These are phyloP conservation scores for Blastocystis sp. DNA, from an alignment of 352 stramenopile species.

Conservation along the genomic window DNA sequence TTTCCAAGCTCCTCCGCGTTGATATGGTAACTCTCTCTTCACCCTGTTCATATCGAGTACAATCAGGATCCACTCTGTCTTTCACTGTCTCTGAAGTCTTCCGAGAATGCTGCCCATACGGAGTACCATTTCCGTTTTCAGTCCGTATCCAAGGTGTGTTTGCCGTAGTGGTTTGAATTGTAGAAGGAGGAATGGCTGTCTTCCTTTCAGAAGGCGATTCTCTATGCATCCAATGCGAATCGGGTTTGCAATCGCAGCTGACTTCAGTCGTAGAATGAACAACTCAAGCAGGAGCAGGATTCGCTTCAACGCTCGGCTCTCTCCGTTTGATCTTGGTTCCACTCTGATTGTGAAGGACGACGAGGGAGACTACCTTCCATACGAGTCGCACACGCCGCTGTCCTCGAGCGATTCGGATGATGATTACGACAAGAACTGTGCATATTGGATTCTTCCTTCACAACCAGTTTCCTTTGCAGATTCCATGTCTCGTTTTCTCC, in stretches of 20 bases:
- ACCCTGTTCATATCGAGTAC: constrained; percentile 2
- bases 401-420: neutral
- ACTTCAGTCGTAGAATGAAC: neutral
- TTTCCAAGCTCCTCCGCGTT: neutral
- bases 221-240: neutral
- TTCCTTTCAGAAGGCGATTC: constrained; percentile 8
- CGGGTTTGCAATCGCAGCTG: neutral
- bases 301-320: neutral
- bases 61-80: neutral
- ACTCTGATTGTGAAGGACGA: neutral
- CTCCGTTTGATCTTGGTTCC: neutral
- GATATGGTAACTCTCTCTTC: neutral
- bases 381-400: neutral
- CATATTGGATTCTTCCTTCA: neutral
- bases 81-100: neutral
- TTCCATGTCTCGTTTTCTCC: neutral
- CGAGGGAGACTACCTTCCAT: neutral
- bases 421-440: neutral
- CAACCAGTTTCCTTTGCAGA: neutral
- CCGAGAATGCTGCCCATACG: neutral
- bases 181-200: constrained; percentile 26
- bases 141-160: neutral
- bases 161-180: neutral
- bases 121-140: constrained; percentile 57
- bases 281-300: neutral